phyloP scores from a whole-genome alignment of 2,329 filamentous ascomycete genomes.

The Raffaelea albimanens region DNA sequence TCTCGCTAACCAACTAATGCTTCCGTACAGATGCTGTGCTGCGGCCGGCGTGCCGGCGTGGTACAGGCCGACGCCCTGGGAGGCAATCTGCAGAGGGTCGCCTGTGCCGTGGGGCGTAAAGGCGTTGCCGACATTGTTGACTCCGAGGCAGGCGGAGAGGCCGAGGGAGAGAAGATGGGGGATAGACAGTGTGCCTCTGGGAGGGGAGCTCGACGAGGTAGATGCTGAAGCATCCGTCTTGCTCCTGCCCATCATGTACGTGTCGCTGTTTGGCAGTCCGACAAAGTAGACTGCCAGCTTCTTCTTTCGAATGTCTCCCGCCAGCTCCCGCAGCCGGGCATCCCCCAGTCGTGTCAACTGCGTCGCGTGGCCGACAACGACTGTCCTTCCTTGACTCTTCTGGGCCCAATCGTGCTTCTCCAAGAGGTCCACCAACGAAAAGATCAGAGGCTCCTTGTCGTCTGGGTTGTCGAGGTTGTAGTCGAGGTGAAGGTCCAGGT shows the following conservation, averaged over 20 bases:
- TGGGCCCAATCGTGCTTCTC: slow-evolving; percentile 38
- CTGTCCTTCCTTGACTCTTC: slow-evolving; percentile 25
- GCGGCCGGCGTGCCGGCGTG: slow-evolving; percentile 54
- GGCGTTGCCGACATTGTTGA: slow-evolving; percentile 67
- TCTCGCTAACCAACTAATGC: slow-evolving; percentile 26
- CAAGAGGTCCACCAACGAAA: slow-evolving; percentile 42
- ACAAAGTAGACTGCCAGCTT: slow-evolving; percentile 55
- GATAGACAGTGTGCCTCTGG: slow-evolving; percentile 56
- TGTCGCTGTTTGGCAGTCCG: slow-evolving; percentile 59
- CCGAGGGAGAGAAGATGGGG: slow-evolving; percentile 49
- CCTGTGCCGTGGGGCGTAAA: slow-evolving; percentile 62
- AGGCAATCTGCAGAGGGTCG: slow-evolving; percentile 55
- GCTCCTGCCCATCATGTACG: slow-evolving; percentile 62
- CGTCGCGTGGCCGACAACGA: slow-evolving; percentile 61
- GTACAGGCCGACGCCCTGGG: slow-evolving; percentile 56
- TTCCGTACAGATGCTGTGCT: slow-evolving; percentile 43
- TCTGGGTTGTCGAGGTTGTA: slow-evolving; percentile 46
- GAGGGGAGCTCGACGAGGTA: slow-evolving; percentile 29
- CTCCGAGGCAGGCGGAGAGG: slow-evolving; percentile 50
- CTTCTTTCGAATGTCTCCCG: slow-evolving; percentile 31
- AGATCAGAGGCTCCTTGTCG: slow-evolving; percentile 35
- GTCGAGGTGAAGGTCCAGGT: slow-evolving; percentile 64
- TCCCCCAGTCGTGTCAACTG: slow-evolving; percentile 47
- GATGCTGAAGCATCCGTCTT: background rate
- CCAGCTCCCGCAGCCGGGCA: slow-evolving; percentile 39